Conservation (phyloP, 2,329 filamentous ascomycete genomes). For the Daldinia sp. region DNA sequence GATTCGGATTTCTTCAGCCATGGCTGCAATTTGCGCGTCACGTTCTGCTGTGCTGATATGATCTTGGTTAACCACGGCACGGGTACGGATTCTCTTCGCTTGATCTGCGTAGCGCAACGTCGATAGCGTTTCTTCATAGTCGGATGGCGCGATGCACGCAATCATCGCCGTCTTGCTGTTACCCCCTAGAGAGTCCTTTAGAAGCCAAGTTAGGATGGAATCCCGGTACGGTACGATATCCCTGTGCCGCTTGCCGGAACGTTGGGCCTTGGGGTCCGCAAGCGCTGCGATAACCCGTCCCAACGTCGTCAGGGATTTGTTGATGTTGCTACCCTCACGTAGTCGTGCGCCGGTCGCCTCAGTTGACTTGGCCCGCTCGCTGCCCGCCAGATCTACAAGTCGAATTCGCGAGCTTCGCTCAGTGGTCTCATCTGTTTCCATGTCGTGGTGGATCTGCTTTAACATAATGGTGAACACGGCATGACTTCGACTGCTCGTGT, state of each 20-base stretch:
- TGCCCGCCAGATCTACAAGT: constrained; percentile 92
- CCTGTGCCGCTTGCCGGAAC: constrained; percentile 61
- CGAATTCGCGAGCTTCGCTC: constrained; percentile 93
- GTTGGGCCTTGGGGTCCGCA: constrained; percentile 68
- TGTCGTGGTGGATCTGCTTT: constrained; percentile 97
- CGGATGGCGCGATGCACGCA: constrained; percentile 91
- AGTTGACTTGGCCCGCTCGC: constrained; percentile 92
- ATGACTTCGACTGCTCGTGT: constrained; percentile 94
- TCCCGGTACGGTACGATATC: constrained; percentile 90
- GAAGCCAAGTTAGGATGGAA: constrained; percentile 81
- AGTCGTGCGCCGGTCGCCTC: constrained; percentile 92
- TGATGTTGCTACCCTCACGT: constrained; percentile 97
- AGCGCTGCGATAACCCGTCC: constrained; percentile 95
- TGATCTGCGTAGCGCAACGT: constrained; percentile 97
- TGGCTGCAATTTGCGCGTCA: constrained; percentile 90
- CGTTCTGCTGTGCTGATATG: constrained; percentile 90
- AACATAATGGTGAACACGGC: constrained; percentile 98
- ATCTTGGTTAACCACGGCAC: constrained; percentile 95
- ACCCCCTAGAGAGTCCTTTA: constrained; percentile 94
- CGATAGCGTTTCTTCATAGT: constrained; percentile 96
- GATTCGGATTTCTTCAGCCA: constrained; percentile 91
- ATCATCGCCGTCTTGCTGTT: constrained; percentile 99
- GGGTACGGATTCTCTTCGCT: constrained; percentile 94
- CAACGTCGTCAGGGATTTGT: constrained; percentile 95
- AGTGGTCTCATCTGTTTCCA: constrained; percentile 96